Conservation (phyloP, 495 filamentous ascomycete genomes). For the Delitschia confertaspora region DNA sequence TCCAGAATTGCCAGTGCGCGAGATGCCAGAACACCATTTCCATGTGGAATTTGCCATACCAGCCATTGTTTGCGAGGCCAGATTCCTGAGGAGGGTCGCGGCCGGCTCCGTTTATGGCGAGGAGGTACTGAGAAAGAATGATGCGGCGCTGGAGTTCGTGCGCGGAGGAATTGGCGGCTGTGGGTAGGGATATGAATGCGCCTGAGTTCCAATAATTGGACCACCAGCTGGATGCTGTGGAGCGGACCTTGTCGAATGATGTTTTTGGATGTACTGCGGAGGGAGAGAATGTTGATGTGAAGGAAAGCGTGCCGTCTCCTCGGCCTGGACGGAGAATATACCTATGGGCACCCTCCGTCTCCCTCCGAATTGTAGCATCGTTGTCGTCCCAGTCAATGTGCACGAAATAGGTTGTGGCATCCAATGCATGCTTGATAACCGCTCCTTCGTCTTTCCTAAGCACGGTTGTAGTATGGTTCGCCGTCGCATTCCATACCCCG, state of each 20-base stretch:
- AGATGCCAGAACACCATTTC: constrained; percentile 51
- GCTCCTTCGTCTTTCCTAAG: constrained; percentile 28
- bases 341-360: constrained; percentile 36
- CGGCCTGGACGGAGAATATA: constrained; percentile 35
- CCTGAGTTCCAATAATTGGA: constrained; percentile 39
- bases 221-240: constrained; percentile 33
- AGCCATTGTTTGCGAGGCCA: constrained; percentile 47
- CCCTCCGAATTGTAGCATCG: constrained; percentile 33
- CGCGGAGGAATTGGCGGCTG: constrained; percentile 33
- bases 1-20: constrained; percentile 46
- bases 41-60: constrained; percentile 39
- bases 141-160: constrained; percentile 44
- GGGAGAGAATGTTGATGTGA: constrained; percentile 20
- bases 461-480: constrained; percentile 38
- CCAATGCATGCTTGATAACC: constrained; percentile 40
- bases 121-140: constrained; percentile 43
- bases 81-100: constrained; percentile 34
- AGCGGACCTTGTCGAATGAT: constrained; percentile 4
- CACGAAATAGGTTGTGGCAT: constrained; percentile 39
- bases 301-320: constrained; percentile 1
- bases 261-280: not conserved
- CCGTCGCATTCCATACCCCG: constrained; percentile 38
- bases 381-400: constrained; percentile 36
- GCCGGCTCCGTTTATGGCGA: constrained; percentile 41
- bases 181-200: constrained; percentile 42